These are phyloP conservation scores for Venustampulla echinocandica DNA, from an alignment of 495 filamentous ascomycete species.

Conservation along the genomic window DNA sequence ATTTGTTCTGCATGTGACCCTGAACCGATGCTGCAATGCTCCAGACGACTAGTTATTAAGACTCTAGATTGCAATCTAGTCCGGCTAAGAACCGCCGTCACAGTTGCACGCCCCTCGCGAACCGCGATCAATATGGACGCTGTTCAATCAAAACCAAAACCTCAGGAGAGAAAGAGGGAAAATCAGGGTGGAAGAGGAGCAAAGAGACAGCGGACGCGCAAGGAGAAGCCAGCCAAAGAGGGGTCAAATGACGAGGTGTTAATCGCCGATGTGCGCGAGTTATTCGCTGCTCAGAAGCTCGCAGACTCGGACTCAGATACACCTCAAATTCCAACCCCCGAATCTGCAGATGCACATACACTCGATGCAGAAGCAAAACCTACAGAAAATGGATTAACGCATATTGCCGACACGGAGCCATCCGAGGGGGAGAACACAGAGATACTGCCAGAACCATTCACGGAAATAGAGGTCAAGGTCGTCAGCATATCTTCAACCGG, in stretches of 20 bases:
- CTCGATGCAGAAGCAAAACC: constrained; percentile 5
- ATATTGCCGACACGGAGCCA: constrained; percentile 1
- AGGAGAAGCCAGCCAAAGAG: constrained; percentile 41
- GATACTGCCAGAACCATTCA: constrained; percentile 56
- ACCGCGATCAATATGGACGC: not conserved
- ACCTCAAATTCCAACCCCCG: constrained; percentile 21
- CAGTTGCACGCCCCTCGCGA: not conserved
- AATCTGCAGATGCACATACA: constrained; percentile 13
- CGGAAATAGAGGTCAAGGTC: constrained; percentile 72
- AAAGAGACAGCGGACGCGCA: constrained; percentile 42
- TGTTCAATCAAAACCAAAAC: not conserved
- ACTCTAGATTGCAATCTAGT: not conserved
- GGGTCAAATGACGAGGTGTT: constrained; percentile 69
- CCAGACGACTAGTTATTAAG: not conserved
- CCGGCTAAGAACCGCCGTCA: not conserved
- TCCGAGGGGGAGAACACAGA: not conserved
- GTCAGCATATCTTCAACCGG: constrained; percentile 78
- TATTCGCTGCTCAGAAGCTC: constrained; percentile 48
- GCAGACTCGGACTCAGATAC: constrained; percentile 16
- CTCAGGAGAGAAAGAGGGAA: constrained; percentile 13
- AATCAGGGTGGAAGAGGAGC: constrained; percentile 14
- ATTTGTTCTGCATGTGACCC: too few species aligned
- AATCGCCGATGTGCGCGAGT: constrained; percentile 53
- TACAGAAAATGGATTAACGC: constrained; percentile 10
- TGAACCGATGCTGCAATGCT: not conserved